Percentiles rank a stretch among this genome's conserved stretches.
These are phyloP conservation scores for Leccinum fallax DNA, from an alignment of 1,284 basidiomycete species.

Conservation along the genomic window DNA sequence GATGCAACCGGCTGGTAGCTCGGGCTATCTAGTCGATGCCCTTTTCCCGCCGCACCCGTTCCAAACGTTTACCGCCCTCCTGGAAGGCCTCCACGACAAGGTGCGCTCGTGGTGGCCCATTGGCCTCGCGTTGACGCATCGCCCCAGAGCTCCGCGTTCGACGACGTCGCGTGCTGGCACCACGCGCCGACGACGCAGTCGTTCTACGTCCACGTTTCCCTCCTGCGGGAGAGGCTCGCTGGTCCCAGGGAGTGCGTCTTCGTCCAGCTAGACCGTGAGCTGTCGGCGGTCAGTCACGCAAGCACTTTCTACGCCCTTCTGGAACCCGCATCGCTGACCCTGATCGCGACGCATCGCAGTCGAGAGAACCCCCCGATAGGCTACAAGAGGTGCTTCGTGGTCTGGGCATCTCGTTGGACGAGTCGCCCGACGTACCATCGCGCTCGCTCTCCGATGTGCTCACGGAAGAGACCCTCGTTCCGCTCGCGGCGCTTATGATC, in stretches of 20 bases:
- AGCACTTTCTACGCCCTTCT: not conserved
- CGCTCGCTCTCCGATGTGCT: constrained; percentile 31
- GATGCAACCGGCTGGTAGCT: constrained; percentile 13
- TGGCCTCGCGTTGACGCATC: not conserved
- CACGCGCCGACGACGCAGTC: constrained; percentile 46
- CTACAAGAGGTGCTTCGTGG: constrained; percentile 18
- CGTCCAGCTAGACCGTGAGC: constrained; percentile 17
- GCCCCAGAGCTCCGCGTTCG: constrained; percentile 33
- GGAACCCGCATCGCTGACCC: not conserved
- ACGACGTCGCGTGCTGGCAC: constrained; percentile 41
- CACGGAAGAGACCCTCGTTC: constrained; percentile 37
- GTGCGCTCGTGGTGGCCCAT: constrained; percentile 16
- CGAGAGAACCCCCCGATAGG: constrained; percentile 8
- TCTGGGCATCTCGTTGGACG: constrained; percentile 27
- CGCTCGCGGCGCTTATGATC: constrained; percentile 55
- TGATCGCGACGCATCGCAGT: constrained; percentile 11
- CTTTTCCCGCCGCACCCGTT: constrained; percentile 25
- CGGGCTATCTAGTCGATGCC: constrained; percentile 31
- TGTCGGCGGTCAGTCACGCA: constrained; percentile 27
- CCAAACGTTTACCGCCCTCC: constrained; percentile 16
- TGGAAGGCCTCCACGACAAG: constrained; percentile 27
- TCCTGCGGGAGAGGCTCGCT: constrained; percentile 18
- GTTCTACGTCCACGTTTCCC: constrained; percentile 45
- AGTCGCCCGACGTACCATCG: constrained; percentile 12
- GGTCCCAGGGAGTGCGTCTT: constrained; percentile 18